Evolutionary conservation across 2,329 filamentous ascomycete species (phyloP), one percentile per base, ranked within the genome.

Genomic region (Xylariomycetidae sp.): DNA sequence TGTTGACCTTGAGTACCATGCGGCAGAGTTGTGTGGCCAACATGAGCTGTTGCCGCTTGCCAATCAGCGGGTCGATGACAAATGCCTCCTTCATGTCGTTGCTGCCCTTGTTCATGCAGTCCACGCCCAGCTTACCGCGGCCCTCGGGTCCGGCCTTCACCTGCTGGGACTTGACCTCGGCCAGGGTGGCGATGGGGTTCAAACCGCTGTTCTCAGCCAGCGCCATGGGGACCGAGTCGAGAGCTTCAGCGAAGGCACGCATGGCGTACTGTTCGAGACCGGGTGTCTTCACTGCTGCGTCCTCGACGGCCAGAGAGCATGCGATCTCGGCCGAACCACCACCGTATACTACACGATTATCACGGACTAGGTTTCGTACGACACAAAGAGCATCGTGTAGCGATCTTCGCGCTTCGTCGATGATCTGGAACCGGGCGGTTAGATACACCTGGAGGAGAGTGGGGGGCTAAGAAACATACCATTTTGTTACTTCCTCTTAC

Each of bases 241-340:
- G 78, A 5, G 92, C 94, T 63, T 97, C 90, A 41, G 92, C 79
- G 58, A 98, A 98, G 16, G 92, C 92, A 42, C 92, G 86, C 90
- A 98, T 98, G 46, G 90, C 89, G 63, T 98, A 98, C 66, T 98
- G 92, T 67, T 96, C 90, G 25, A 98, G 78, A n/a, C 92, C 92
- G 16, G 89, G 87, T 33, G 88, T 95, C 80, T 94, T 87, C 56
- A 89, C 82, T 27, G 90, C 90, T 16, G 88, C 90, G 52, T 96
- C 89, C 64, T 97, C 90, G 28, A 98, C 90, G 3, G 92, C 92
- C 35, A 98, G 69, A 15, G 88, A 94, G 72, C 94, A 98, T 42
- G 94, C 89, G 58, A 98, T 94, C 64, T 98, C 92, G 30, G 92
- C 90, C 18, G 92, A 87, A 64, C 94, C 92, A 53, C 92, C 92